Evolutionary conservation across 1,284 basidiomycete species (phyloP), one percentile per base, ranked within the genome.

Genomic region (Cystobasidium pallidum): DNA sequence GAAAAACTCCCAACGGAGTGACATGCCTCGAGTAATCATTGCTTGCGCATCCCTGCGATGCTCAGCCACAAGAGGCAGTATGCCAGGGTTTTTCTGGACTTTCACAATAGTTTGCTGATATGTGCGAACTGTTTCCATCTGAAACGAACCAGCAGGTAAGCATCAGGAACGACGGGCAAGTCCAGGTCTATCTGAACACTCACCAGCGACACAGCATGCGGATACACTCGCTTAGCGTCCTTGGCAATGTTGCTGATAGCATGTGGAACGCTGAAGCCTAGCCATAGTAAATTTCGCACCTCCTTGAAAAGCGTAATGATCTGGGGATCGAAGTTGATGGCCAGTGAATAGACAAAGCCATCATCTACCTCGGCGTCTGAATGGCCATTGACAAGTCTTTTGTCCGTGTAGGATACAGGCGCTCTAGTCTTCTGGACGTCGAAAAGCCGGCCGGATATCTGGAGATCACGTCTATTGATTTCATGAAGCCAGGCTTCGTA

Each of bases 281-380:
- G 86, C 95, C 95, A 98, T 41, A 96, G 85, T 75, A 99, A 81
- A 80, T 96, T 96, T 74, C 95, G 86, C 36, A 98, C 94, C 81
- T 99, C 95, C 84, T 99, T 98, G 87, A 98, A 98, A 30, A 99
- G 85, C 2, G 92, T 94, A 80, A 99, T 96, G 77, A 96, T 93
- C 82, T 98, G 95, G 1, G 93, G 90, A 81, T 99, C 95, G 80
- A 98, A 99, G 81, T 98, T 96, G 76, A 98, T 94, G 15, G 89
- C 89, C 2, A 99, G 87, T 81, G 41, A 17, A 43, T 54, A 71
- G 4, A 43, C 21, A 28, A 41, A 39, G 6, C 36, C 49, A 24
- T 63, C 36, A 94, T 91, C 79, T 89, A 91, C 36, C 80, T 79
- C 17, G 89, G 89, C 49, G 51, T 70, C 26, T 72, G 70, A 49